Conservation (phyloP, 2,329 filamentous ascomycete genomes). For the Graphiopsis chlorocephala region DNA sequence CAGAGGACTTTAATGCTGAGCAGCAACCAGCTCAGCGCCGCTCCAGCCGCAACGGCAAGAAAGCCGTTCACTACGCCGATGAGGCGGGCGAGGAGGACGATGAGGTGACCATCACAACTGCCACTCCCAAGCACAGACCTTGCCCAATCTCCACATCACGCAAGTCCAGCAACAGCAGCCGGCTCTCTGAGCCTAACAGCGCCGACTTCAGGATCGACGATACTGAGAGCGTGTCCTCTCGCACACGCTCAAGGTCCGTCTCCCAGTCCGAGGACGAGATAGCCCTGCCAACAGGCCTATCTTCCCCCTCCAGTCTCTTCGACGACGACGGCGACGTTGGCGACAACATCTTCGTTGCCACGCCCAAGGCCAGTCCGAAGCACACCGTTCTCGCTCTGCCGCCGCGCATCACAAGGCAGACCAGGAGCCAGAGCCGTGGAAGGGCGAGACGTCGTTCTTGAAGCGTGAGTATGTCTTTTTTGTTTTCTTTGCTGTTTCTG, state of each 20-base stretch:
- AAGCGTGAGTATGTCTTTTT: neutral
- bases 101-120: neutral
- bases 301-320: neutral
- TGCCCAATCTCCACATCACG: constrained; percentile 4
- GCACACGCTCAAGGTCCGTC: constrained; percentile 9
- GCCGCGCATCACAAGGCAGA: neutral
- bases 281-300: neutral
- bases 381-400: neutral
- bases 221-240: neutral
- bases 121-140: constrained; percentile 2
- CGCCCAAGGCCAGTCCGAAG: neutral
- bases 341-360: constrained; percentile 1
- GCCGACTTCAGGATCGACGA: neutral
- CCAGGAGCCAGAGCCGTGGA: constrained; percentile 7
- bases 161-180: constrained; percentile 3
- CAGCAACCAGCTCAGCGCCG: neutral
- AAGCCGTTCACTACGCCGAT: constrained; percentile 10
- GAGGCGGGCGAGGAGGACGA: neutral
- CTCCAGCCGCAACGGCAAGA: neutral
- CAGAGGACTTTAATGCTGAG: neutral
- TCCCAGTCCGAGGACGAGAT: neutral
- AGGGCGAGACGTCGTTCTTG: neutral
- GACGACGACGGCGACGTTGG: neutral
- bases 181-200: neutral
- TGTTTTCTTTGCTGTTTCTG: neutral